Base-by-base conservation (phyloP, 2,329 filamentous ascomycete genomes). In the Microdochium trichocladiopsis region DNA sequence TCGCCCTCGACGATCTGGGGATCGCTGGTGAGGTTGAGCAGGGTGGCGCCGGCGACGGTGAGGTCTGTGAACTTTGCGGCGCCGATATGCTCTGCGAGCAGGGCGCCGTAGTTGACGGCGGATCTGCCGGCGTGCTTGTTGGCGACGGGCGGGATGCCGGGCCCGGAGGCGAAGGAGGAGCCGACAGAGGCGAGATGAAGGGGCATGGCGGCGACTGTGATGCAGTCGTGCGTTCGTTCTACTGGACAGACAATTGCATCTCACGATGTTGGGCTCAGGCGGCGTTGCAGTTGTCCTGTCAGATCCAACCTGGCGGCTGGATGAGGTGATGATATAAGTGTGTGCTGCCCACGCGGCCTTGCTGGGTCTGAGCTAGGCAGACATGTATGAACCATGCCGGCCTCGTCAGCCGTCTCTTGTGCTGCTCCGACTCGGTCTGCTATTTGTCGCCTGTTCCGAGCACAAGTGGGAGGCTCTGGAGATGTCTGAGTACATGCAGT, bases 1-100 rank as follows among this genome's bases (percentile, higher is more conserved):
- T 56, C 50, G n/a, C 58, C 59, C 25, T 52, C 51, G 31, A 58
- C 49, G 25, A 53, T 49, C 55, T 72, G 70, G 2, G 68, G 63
- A 25, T 68, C 66, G 9, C 59, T 57, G 12, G 68, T 55, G 28
- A 72, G 61, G 55, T 71, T 68, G 6, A 66, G 58, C 9, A 73
- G 62, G 1, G 66, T 71, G 2, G 69, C 67, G 52, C 69, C 69
- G 8, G 66, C 68, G 4, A 69, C 65, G 12, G 63, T 60, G 2
- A 70, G 61, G 50, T 67, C 61, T 0, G 64, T 67, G 33, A 68
- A 25, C 6, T 52, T 49, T 9, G 22, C 23, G 2, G 65, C 62
- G 47, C 50, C 52, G 5, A 56, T 37, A 2, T 61, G 58, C 52
- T 54, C 18, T 2, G 65, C 55, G 2, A 72, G 55, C 3, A 70